Conservation (phyloP, 805 yeast species). For the Pichia nakasei region DNA sequence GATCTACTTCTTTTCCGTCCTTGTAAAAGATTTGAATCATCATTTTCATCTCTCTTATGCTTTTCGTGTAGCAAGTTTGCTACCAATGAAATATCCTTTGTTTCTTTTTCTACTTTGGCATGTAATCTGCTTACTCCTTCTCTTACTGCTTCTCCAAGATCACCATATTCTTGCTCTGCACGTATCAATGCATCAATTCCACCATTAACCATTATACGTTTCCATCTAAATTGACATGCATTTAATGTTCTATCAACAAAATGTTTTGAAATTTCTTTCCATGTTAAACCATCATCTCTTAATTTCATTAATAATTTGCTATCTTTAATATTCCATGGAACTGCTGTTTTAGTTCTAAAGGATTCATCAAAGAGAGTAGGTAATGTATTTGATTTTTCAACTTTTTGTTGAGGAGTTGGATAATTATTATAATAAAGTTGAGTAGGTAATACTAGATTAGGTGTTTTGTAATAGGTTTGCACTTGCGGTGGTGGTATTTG, state of each 20-base stretch:
- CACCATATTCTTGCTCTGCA: background rate
- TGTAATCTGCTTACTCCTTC: background rate
- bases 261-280: conserved; percentile 7
- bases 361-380: background rate
- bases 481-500: too few species aligned
- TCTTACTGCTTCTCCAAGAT: background rate
- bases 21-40: background rate
- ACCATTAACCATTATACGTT: conserved; percentile 4
- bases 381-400: background rate
- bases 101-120: background rate
- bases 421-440: background rate
- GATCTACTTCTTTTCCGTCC: background rate
- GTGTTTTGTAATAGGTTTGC: background rate
- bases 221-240: conserved; percentile 11
- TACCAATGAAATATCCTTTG: too few species aligned
- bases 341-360: background rate
- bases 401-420: background rate
- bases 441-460: background rate
- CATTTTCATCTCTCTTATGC: background rate
- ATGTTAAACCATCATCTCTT: conserved; percentile 2
- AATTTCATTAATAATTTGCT: conserved; percentile 1
- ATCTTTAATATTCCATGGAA: conserved; percentile 6
- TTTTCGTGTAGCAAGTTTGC: too few species aligned
- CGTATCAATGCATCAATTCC: background rate
- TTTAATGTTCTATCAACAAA: conserved; percentile 6